Conservation (phyloP, 2,329 filamentous ascomycete species). For the Paecilomyces niveus region DNA sequence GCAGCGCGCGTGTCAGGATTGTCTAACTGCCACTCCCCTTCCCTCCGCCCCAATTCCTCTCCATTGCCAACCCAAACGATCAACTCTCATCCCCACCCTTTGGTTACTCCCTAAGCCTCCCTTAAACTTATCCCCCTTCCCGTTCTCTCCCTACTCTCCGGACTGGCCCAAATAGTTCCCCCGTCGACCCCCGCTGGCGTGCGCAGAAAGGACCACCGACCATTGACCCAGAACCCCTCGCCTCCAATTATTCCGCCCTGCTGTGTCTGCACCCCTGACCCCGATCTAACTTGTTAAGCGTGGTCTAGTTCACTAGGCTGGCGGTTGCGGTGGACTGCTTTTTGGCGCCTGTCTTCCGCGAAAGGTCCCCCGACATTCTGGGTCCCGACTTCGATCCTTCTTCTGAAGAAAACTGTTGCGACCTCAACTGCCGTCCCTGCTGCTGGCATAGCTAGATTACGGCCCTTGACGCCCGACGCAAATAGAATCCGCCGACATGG, state of each 20-base stretch:
- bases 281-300: slow-evolving; percentile 18
- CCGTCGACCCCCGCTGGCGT: neutral
- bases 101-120: neutral
- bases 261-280: slow-evolving; percentile 9
- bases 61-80: neutral
- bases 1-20: neutral
- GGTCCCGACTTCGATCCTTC: slow-evolving; percentile 19
- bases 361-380: slow-evolving; percentile 18
- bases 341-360: slow-evolving; percentile 16
- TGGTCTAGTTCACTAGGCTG: slow-evolving; percentile 20
- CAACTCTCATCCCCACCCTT: neutral
- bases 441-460: slow-evolving; percentile 16
- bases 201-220: neutral
- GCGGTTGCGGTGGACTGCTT: slow-evolving; percentile 18
- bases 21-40: neutral
- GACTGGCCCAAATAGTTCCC: neutral
- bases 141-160: neutral
- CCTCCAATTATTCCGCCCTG: slow-evolving; percentile 11
- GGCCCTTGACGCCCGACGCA: slow-evolving; percentile 2
- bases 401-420: slow-evolving; percentile 20
- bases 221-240: slow-evolving; percentile 1
- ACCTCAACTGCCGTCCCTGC: slow-evolving; percentile 15
- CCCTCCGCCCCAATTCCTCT: neutral
- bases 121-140: neutral
- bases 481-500: slow-evolving; percentile 16